Base-by-base conservation (phyloP, 1,284 basidiomycete species). In the Fomes fomentarius region DNA sequence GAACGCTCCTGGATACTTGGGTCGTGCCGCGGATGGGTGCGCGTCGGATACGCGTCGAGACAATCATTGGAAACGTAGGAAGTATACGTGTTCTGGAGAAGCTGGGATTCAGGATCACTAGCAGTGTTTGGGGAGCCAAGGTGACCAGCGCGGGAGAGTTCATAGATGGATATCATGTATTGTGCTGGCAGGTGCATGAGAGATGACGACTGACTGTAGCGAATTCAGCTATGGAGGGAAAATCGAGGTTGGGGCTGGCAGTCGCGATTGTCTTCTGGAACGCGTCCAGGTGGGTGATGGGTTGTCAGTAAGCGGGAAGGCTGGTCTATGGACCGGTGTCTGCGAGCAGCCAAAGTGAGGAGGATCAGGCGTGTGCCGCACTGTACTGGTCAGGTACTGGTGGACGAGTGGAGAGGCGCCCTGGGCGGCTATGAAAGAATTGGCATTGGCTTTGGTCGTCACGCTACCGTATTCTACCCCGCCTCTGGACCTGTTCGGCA, bases 71-170 rank as follows among this genome's bases (percentile, higher is more conserved):
- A 2, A 90, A 89, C 67, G 57, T 66, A 2, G 85, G 75, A 0
- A 87, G 87, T 60, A 71, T 76, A 15, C 74, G 78, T 41, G 84
- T 87, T 31, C 82, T 89, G 61, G 74, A 81, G 66, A 89, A 87
- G 75, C 83, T 81, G 54, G 84, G 82, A 19, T 89, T 89, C 61
- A 68, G 66, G 37, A 65, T 77, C 54, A 66, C 65, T 52, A 61
- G 73, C 47, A 75, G 73, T 22, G 54, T 77, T 19, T 67, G 77
- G 51, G 71, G 77, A 17, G 41, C 34, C 52, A 61, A 53, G 75
- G 42, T 65, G 62, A 64, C 47, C 25, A 65, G 55, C 39, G 63
- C 31, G 45, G 67, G 64, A 34, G 60, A 47, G 54, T 39, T 35
- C 41, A 55, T 54, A 41, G 53, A 60, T 19, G 71, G 63, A 37